Evolutionary conservation across 345 rosid genomes (phyloP).

Genomic region (Gossypium mustelinum): DNA sequence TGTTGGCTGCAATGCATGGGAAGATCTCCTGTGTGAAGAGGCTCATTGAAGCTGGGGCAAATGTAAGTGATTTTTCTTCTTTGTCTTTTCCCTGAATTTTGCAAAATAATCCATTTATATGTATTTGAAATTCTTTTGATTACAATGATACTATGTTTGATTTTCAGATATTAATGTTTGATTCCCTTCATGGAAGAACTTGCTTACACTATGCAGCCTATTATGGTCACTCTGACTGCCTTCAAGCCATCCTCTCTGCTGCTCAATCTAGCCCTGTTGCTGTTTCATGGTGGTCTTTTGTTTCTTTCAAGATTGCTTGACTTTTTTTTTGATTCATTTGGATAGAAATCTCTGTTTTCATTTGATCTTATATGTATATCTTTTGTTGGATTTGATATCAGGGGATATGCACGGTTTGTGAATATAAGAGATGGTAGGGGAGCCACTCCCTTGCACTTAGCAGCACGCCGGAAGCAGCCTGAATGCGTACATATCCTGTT

Average conservation of each 20-base stretch:
- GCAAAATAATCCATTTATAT: neutral
- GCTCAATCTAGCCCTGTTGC: slow-evolving; percentile 17
- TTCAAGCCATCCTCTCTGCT: no score
- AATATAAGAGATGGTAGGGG: slow-evolving; percentile 29
- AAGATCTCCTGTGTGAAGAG: slow-evolving; percentile 71
- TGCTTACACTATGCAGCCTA: slow-evolving; percentile 53
- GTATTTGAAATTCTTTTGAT: neutral
- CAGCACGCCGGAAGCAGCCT: slow-evolving; percentile 81
- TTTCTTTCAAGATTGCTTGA: neutral
- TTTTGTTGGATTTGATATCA: no score
- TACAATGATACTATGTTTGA: slow-evolving; percentile 3
- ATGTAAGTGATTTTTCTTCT: slow-evolving; percentile 43
- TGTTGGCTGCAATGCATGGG: slow-evolving; percentile 98
- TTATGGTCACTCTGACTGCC: no score
- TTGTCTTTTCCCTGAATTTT: neutral
- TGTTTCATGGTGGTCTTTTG: slow-evolving; percentile 58
- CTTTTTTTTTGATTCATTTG: neutral
- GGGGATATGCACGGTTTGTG: no score
- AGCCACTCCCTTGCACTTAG: slow-evolving; percentile 94
- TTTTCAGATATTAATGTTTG: slow-evolving; percentile 85
- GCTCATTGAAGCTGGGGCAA: slow-evolving; percentile 92
- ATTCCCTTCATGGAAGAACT: slow-evolving; percentile 83
- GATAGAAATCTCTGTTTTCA: neutral
- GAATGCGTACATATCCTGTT: slow-evolving; percentile 80
- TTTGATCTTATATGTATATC: no score